Conservation (phyloP, 2,329 filamentous ascomycete species). For the Coniella vitis region DNA sequence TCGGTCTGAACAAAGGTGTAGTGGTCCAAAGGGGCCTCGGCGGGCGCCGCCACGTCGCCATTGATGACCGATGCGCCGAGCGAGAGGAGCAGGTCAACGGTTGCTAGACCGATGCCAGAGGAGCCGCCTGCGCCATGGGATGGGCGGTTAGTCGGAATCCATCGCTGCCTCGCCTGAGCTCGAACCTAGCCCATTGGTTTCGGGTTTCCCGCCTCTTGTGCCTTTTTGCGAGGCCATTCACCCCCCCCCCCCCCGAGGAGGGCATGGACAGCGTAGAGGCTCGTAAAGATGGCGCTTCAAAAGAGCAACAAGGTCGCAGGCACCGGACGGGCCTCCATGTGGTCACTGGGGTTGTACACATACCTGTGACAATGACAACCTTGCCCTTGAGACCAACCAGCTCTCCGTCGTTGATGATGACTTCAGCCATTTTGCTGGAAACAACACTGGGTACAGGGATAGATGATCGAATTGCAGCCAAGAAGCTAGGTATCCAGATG, state of each 20-base stretch:
- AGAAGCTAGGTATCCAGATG: too few species aligned
- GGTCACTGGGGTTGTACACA: background rate
- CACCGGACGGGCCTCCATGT: too few species aligned
- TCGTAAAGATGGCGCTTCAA: too few species aligned
- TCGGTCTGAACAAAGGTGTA: slow-evolving; percentile 39
- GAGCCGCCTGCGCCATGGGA: slow-evolving; percentile 37
- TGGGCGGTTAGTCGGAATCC: background rate
- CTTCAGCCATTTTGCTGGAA: slow-evolving; percentile 33
- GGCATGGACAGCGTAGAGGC: too few species aligned
- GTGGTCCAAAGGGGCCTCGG: slow-evolving; percentile 18
- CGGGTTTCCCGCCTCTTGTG: too few species aligned
- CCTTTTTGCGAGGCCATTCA: too few species aligned
- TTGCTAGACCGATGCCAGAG: slow-evolving; percentile 54
- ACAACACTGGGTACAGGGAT: background rate
- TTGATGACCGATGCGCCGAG: slow-evolving; percentile 49
- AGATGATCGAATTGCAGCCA: too few species aligned
- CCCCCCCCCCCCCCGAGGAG: too few species aligned
- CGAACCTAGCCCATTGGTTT: too few species aligned
- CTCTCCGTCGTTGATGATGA: slow-evolving; percentile 38
- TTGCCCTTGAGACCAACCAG: slow-evolving; percentile 38
- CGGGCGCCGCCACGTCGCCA: slow-evolving; percentile 42
- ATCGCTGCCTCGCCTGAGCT: background rate
- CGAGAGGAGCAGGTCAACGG: slow-evolving; percentile 42
- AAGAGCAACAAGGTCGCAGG: too few species aligned
- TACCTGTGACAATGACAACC: slow-evolving; percentile 42